Conservation (phyloP, 2,329 filamentous ascomycete genomes). For the Tricladium varicosporioides region DNA sequence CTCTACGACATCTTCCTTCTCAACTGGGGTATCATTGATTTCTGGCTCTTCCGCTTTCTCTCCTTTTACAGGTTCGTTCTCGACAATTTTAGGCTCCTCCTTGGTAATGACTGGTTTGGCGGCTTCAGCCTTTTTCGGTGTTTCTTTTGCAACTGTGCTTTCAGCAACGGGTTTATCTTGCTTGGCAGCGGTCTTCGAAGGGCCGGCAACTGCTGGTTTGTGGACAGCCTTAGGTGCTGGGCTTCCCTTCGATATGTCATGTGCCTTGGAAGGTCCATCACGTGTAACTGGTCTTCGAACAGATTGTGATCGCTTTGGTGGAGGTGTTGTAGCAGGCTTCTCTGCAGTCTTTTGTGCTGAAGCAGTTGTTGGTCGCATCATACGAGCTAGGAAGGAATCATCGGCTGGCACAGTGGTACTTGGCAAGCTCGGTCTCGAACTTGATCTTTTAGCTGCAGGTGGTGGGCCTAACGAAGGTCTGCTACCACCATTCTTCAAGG, state of each 20-base stretch:
- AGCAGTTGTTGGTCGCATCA: slow-evolving; percentile 74
- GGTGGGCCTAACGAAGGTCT: slow-evolving; percentile 51
- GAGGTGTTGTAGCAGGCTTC: slow-evolving; percentile 51
- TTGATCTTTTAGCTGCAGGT: slow-evolving; percentile 47
- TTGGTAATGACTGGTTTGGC: background rate
- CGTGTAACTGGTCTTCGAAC: slow-evolving; percentile 26
- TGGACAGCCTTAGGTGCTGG: slow-evolving; percentile 13
- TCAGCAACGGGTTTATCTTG: slow-evolving; percentile 9
- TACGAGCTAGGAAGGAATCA: slow-evolving; percentile 72
- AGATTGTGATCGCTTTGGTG: slow-evolving; percentile 34
- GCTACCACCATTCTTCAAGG: slow-evolving; percentile 22
- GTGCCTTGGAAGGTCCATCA: slow-evolving; percentile 24
- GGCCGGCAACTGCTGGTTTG: slow-evolving; percentile 7
- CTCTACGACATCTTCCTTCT: slow-evolving; percentile 16
- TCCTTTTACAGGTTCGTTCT: slow-evolving; percentile 1
- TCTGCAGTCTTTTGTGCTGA: slow-evolving; percentile 67
- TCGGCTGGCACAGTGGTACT: slow-evolving; percentile 58
- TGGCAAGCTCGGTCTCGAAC: slow-evolving; percentile 47
- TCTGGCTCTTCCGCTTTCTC: slow-evolving; percentile 7
- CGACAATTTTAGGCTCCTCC: slow-evolving; percentile 4
- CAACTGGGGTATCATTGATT: slow-evolving; percentile 18
- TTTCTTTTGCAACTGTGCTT: background rate
- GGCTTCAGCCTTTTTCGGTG: slow-evolving; percentile 4
- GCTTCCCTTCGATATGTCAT: slow-evolving; percentile 14
- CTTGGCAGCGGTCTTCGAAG: slow-evolving; percentile 16